Evolutionary conservation across 306 rosid genomes (phyloP).

Genomic region (Cucumis hystrix): DNA sequence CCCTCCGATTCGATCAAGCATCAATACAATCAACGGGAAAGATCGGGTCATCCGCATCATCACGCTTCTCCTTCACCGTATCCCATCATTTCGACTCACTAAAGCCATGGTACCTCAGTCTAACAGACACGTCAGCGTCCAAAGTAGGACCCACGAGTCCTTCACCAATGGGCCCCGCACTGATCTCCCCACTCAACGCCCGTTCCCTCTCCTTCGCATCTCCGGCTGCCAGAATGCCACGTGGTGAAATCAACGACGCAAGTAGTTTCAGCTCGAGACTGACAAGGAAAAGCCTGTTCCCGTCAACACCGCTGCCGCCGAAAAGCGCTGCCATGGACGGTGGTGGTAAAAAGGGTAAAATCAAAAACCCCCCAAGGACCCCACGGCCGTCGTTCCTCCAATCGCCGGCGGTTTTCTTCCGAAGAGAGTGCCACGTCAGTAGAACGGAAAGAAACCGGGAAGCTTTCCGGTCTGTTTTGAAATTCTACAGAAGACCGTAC

Average conservation of each 20-base stretch:
- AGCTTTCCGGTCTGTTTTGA: conserved; percentile 55
- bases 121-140: conserved; percentile 71
- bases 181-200: conserved; percentile 79
- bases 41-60: conserved; percentile 76
- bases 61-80: conserved; percentile 94
- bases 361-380: conserved; percentile 28
- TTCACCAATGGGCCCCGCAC: conserved; percentile 44
- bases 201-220: conserved; percentile 92
- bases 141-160: conserved; percentile 70
- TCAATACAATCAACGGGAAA: conserved; percentile 45
- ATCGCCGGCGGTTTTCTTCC: conserved; percentile 78
- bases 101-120: conserved; percentile 90
- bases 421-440: conserved; percentile 48
- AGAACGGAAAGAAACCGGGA: conserved; percentile 48
- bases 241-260: conserved; percentile 21
- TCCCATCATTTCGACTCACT: conserved; percentile 75
- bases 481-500: conserved; percentile 68
- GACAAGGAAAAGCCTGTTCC: conserved; percentile 47
- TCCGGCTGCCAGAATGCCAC: conserved; percentile 60
- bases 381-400: conserved; percentile 70
- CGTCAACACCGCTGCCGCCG: conserved; percentile 78
- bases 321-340: conserved; percentile 37
- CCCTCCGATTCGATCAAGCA: conserved; percentile 67
- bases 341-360: neutral
- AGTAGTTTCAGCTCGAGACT: conserved; percentile 17